phyloP scores from a whole-genome alignment of 192 early-diverging fungal species.

The Coemansia sp. region DNA sequence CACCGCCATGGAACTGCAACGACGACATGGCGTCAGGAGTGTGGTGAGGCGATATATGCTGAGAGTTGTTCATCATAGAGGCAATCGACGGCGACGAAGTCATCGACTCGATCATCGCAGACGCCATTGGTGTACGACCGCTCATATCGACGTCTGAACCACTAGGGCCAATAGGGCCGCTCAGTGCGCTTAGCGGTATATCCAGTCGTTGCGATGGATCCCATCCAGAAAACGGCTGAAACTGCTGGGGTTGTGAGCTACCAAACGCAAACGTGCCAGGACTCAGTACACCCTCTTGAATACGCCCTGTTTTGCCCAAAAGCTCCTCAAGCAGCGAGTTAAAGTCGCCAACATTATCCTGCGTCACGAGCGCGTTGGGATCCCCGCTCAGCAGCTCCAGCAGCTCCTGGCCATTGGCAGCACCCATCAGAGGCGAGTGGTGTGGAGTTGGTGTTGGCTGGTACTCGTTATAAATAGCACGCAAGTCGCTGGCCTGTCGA shows the following conservation, averaged over 20 bases:
- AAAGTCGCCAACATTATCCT: conserved; percentile 42
- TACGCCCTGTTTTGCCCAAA: conserved; percentile 15
- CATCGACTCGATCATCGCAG: conserved; percentile 28
- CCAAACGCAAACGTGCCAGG: conserved; percentile 5
- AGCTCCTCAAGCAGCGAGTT: conserved; percentile 40
- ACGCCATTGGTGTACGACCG: background rate
- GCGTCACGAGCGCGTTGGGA: conserved; percentile 43
- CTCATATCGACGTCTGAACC: conserved; percentile 17
- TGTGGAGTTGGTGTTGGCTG: conserved; percentile 56
- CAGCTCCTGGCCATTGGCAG: conserved; percentile 30
- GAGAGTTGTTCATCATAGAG: conserved; percentile 24
- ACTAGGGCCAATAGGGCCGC: background rate
- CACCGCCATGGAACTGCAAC: conserved; percentile 11
- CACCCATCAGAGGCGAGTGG: conserved; percentile 47
- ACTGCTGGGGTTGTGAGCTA: conserved; percentile 15
- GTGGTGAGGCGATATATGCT: conserved; percentile 28
- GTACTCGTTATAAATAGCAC: conserved; percentile 39
- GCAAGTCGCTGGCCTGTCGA: conserved; percentile 35
- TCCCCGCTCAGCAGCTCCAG: conserved; percentile 36
- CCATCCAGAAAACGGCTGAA: conserved; percentile 12
- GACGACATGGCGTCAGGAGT: conserved; percentile 23
- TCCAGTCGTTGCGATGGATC: conserved; percentile 1
- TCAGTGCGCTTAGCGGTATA: conserved; percentile 6
- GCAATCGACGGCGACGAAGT: conserved; percentile 33
- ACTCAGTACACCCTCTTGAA: conserved; percentile 17